phyloP scores from a whole-genome alignment of 2,329 filamentous ascomycete genomes.

The Hymenoscyphus occultus region DNA sequence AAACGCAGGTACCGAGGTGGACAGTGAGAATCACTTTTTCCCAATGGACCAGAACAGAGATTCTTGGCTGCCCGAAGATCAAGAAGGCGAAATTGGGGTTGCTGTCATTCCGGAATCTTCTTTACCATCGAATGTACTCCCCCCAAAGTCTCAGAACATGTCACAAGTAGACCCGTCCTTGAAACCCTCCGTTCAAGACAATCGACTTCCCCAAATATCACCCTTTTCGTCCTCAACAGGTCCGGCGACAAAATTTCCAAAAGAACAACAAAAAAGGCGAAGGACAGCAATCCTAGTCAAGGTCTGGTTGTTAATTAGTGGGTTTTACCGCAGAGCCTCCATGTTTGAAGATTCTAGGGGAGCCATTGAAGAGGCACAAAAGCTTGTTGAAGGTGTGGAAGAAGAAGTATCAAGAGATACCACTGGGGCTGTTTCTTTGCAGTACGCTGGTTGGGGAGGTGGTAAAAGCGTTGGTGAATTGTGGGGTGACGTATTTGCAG shows the following conservation, averaged over 20 bases:
- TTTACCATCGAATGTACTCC: constrained; percentile 20
- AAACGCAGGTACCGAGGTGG: constrained; percentile 40
- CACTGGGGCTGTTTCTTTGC: constrained; percentile 60
- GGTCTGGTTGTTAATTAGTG: constrained; percentile 87
- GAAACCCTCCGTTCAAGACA: constrained; percentile 25
- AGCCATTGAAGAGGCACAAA: constrained; percentile 77
- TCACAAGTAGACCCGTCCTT: constrained; percentile 27
- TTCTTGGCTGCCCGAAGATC: constrained; percentile 35
- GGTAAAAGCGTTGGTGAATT: constrained; percentile 79
- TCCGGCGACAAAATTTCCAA: constrained; percentile 46
- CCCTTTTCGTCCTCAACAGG: constrained; percentile 24
- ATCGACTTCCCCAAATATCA: constrained; percentile 18
- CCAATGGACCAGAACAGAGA: constrained; percentile 33
- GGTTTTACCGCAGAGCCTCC: constrained; percentile 78
- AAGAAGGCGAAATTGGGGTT: constrained; percentile 14
- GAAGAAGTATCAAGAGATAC: constrained; percentile 59
- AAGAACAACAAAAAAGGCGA: constrained; percentile 50
- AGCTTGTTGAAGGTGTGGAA: constrained; percentile 71
- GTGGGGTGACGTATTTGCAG: constrained; percentile 78
- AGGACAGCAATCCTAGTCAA: constrained; percentile 60
- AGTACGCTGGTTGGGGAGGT: constrained; percentile 70
- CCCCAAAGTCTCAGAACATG: constrained; percentile 30
- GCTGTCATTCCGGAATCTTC: constrained; percentile 14
- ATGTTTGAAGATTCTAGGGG: constrained; percentile 77
- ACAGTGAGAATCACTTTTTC: constrained; percentile 50